Evolutionary conservation across 2,329 filamentous ascomycete genomes (phyloP).

Genomic region (Venturiaceae sp.): DNA sequence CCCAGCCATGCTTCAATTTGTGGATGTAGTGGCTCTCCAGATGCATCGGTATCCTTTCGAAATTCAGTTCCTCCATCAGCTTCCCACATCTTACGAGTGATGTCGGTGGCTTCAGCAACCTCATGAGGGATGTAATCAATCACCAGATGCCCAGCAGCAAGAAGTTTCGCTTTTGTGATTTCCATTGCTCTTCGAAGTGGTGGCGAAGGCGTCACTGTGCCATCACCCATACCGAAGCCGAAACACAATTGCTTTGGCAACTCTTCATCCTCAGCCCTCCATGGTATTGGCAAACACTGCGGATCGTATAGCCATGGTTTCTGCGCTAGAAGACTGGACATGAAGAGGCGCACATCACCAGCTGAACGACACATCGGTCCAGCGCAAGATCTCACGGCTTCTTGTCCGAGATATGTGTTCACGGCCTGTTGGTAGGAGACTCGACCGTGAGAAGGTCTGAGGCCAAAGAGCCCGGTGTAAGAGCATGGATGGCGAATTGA

Average conservation of each 20-base stretch:
- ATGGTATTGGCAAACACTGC: slow-evolving; percentile 32
- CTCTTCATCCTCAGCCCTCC: slow-evolving; percentile 38
- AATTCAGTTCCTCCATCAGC: slow-evolving; percentile 13
- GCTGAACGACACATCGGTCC: slow-evolving; percentile 34
- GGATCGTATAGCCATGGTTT: slow-evolving; percentile 37
- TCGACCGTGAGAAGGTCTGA: slow-evolving; percentile 12
- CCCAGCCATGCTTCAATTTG: slow-evolving; percentile 14
- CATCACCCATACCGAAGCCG: slow-evolving; percentile 14
- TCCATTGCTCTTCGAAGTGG: slow-evolving; percentile 13
- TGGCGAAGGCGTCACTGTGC: slow-evolving; percentile 13
- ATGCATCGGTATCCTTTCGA: slow-evolving; percentile 14
- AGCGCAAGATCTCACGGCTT: slow-evolving; percentile 50
- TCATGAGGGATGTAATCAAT: slow-evolving; percentile 14
- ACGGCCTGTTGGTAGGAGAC: slow-evolving; percentile 33
- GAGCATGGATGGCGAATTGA: slow-evolving; percentile 76
- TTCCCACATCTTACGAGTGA: slow-evolving; percentile 14
- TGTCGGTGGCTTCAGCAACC: slow-evolving; percentile 10
- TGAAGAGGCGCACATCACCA: slow-evolving; percentile 30
- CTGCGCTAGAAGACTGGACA: slow-evolving; percentile 29
- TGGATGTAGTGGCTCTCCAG: slow-evolving; percentile 15
- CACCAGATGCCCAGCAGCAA: slow-evolving; percentile 12
- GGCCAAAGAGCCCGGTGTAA: slow-evolving; percentile 38
- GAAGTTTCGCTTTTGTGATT: slow-evolving; percentile 14
- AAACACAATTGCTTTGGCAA: slow-evolving; percentile 14
- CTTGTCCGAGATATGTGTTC: slow-evolving; percentile 56